These are phyloP conservation scores for Ilyonectria robusta DNA, from an alignment of 2,329 filamentous ascomycete species.

Conservation along the genomic window DNA sequence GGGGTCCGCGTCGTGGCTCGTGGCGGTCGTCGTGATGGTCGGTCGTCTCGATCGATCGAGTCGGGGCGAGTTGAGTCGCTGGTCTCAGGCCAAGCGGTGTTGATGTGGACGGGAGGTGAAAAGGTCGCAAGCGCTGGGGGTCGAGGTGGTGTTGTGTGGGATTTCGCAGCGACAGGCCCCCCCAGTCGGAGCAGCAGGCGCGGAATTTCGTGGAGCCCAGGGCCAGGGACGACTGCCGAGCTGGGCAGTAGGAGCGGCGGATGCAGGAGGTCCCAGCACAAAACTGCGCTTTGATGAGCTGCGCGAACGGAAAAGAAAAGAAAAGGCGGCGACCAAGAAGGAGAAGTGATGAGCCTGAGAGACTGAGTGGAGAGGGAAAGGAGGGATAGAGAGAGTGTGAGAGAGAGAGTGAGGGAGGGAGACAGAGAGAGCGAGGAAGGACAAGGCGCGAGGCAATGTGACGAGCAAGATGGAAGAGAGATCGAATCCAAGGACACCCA, in stretches of 20 bases:
- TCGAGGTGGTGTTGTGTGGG: slow-evolving; percentile 46
- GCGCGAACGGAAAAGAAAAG: neutral
- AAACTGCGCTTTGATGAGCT: slow-evolving; percentile 12
- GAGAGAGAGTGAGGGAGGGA: slow-evolving; percentile 19
- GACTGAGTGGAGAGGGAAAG: slow-evolving; percentile 2
- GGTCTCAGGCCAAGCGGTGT: slow-evolving; percentile 45
- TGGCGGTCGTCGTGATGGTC: slow-evolving; percentile 33
- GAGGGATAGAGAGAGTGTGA: slow-evolving; percentile 10
- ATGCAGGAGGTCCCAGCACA: slow-evolving; percentile 32
- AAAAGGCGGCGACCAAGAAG: slow-evolving; percentile 7
- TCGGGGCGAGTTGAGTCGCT: slow-evolving; percentile 31
- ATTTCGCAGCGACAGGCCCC: slow-evolving; percentile 44
- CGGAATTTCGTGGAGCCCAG: slow-evolving; percentile 43
- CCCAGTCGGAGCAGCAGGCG: slow-evolving; percentile 39
- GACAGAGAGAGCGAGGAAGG: slow-evolving; percentile 23
- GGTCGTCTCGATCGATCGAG: slow-evolving; percentile 23
- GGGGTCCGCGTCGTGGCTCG: slow-evolving; percentile 28
- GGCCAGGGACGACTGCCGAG: slow-evolving; percentile 48
- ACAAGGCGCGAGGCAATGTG: slow-evolving; percentile 28
- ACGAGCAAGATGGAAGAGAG: slow-evolving; percentile 13
- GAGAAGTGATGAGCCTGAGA: neutral
- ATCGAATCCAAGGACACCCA: slow-evolving; percentile 28
- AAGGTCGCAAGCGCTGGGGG: slow-evolving; percentile 50
- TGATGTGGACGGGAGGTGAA: slow-evolving; percentile 45
- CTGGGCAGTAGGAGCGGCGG: slow-evolving; percentile 39